phyloP scores from a whole-genome alignment of 75 land plant genomes.

The Azolla pinnata region DNA sequence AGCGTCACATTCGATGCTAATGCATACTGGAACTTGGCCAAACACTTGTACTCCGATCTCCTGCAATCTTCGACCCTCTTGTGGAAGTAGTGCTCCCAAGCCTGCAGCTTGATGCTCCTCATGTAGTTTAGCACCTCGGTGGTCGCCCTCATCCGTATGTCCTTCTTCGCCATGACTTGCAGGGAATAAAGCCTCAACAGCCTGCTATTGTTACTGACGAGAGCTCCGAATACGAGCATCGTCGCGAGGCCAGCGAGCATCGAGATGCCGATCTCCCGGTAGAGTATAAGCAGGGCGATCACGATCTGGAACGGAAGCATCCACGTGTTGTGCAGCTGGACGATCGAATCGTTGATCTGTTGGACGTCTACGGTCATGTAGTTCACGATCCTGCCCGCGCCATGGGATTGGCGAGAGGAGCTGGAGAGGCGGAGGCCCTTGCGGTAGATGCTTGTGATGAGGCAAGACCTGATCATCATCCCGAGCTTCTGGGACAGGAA shows the following conservation, averaged over 20 bases:
- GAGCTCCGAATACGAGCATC: conserved; percentile 21
- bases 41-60: conserved; percentile 16
- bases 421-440: conserved; percentile 35
- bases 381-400: conserved; percentile 31
- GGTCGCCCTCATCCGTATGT: conserved; percentile 28
- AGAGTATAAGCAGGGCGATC: conserved; percentile 30
- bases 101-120: conserved; percentile 38
- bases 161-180: conserved; percentile 19
- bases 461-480: conserved; percentile 22
- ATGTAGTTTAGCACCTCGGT: conserved; percentile 33
- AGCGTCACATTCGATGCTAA: conserved; percentile 17
- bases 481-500: conserved; percentile 25
- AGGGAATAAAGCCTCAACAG: conserved; percentile 12
- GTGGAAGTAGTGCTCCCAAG: conserved; percentile 32
- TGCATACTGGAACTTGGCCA: conserved; percentile 19
- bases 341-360: conserved; percentile 21
- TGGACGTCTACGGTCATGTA: conserved; percentile 40
- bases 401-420: conserved; percentile 25
- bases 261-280: conserved; percentile 22
- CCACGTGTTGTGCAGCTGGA: conserved; percentile 38
- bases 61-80: conserved; percentile 19
- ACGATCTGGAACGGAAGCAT: conserved; percentile 29
- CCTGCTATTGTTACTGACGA: conserved; percentile 3
- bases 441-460: conserved; percentile 21
- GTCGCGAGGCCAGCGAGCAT: conserved; percentile 30